Evolutionary conservation across 2,329 filamentous ascomycete species (phyloP).

Genomic region (Scedosporium boydii): DNA sequence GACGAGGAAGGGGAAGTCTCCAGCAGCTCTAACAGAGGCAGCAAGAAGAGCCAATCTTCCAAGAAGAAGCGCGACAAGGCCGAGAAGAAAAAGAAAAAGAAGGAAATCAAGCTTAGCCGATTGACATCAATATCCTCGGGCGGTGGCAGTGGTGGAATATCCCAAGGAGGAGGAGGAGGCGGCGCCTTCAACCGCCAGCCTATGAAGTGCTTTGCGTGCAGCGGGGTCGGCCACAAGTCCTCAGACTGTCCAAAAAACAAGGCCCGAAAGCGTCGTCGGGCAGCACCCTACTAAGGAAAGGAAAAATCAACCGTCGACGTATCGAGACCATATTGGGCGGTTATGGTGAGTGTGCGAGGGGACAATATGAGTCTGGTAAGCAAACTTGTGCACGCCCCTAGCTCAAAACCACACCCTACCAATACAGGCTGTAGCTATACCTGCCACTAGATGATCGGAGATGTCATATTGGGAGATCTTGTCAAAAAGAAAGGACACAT

Average conservation of each 20-base stretch:
- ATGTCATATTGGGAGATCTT: neutral
- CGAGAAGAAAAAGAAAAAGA: neutral
- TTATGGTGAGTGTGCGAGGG: neutral
- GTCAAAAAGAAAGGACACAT: neutral
- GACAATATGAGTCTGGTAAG: neutral
- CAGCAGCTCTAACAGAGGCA: neutral
- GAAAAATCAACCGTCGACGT: too few relatives aligned
- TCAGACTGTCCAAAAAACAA: slow-evolving; percentile 4
- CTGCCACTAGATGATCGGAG: neutral
- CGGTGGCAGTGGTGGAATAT: neutral
- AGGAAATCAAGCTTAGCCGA: slow-evolving; percentile 1
- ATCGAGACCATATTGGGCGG: neutral
- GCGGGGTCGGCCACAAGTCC: slow-evolving; percentile 3
- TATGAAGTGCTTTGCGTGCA: slow-evolving; percentile 3
- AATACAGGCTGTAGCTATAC: neutral
- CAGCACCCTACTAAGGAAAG: neutral
- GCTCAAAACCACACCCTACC: neutral
- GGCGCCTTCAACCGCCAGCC: neutral
- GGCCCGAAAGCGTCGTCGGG: neutral
- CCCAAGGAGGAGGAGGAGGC: neutral
- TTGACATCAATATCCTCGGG: slow-evolving; percentile 3
- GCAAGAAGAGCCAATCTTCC: neutral
- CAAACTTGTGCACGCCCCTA: neutral
- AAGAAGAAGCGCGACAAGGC: neutral
- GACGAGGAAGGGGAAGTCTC: neutral